Base-by-base conservation (phyloP, 73 alveolate genomes). In the Urostyla sp. region DNA sequence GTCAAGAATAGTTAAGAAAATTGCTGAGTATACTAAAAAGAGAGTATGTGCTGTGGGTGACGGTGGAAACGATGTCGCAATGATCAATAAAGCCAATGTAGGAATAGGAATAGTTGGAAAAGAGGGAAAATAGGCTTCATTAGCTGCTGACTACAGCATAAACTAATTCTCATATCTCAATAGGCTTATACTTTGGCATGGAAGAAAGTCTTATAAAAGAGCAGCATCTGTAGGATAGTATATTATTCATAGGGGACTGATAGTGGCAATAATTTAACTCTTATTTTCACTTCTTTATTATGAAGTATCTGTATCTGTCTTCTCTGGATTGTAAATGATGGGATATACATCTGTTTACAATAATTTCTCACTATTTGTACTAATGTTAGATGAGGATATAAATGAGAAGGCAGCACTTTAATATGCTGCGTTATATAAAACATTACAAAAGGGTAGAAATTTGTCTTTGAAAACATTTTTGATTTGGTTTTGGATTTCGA, bases 31-130 rank as follows among this genome's bases (percentile, higher is more conserved):
- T 46, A 91, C 98, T 8, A 59, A 84, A 45, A 80, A 67, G 79
- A 82, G 96, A 43, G 94, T 92, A 11, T 95, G 95, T 1, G 87
- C 98, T 1, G 94, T 96, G 4, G 99, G 99, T 3, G 99, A 96
- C 86, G 99, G 99, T 40, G 99, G 99, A 0, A 96, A 96, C 83
- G 99, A 96, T 81, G 99, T 96, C 0, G 97, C 98, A 2, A 82
- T 91, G 97, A 43, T 91, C 21, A 58, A 90, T 55, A 90, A 94
- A 54, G 92, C 98, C 46, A 92, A 95, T 79, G 97, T 95, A 10
- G 99, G 99, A 18, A 88, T 95, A 27, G 99, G 99, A 16, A 85
- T 95, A 40, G 97, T 58, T 43, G 99, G 99, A 31, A 94, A 95
- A 73, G 99, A 95, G 84, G 99, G 99, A 7, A 81, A 76, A 24